phyloP scores from a whole-genome alignment of 2,329 filamentous ascomycete species.

The Leptographium radiaticola region DNA sequence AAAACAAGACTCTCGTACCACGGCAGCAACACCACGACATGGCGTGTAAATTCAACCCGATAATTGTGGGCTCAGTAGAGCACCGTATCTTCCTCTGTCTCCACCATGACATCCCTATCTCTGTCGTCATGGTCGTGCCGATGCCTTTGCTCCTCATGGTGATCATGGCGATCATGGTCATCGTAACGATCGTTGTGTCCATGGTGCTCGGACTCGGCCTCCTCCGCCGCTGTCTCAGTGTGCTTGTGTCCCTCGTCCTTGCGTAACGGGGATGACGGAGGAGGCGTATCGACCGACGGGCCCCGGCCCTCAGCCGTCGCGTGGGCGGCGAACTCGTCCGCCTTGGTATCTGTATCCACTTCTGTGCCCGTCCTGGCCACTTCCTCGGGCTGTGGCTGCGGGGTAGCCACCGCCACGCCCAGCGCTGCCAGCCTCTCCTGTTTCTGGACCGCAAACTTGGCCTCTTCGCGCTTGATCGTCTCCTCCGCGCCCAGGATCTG shows the following conservation, averaged over 20 bases:
- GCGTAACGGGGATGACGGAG: slow-evolving; percentile 12
- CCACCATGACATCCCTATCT: slow-evolving; percentile 68
- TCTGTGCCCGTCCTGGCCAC: too few relatives aligned
- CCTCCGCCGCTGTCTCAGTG: not conserved
- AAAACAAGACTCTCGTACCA: too few relatives aligned
- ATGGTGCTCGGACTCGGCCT: too few relatives aligned
- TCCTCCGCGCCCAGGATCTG: slow-evolving; percentile 56
- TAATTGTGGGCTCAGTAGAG: slow-evolving; percentile 53
- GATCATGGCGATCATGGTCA: slow-evolving; percentile 1
- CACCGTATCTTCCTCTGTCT: slow-evolving; percentile 79
- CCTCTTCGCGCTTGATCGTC: slow-evolving; percentile 49
- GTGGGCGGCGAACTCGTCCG: too few relatives aligned
- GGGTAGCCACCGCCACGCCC: slow-evolving; percentile 14
- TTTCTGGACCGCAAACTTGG: slow-evolving; percentile 43
- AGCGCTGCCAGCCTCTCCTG: slow-evolving; percentile 26
- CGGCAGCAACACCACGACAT: not conserved
- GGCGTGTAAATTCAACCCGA: not conserved
- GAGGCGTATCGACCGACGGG: slow-evolving; percentile 4
- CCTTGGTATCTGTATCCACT: too few relatives aligned
- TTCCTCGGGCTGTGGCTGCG: not conserved
- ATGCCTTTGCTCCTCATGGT: slow-evolving; percentile 16
- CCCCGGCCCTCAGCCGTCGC: too few relatives aligned
- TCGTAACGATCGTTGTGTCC: not conserved
- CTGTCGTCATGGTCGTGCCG: slow-evolving; percentile 46
- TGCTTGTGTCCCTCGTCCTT: not conserved